A percentile compares a stretch with the other conserved stretches of the same genome.
Evolutionary conservation across 345 rosid species (phyloP).

Genomic region (Murraya koenigii): DNA sequence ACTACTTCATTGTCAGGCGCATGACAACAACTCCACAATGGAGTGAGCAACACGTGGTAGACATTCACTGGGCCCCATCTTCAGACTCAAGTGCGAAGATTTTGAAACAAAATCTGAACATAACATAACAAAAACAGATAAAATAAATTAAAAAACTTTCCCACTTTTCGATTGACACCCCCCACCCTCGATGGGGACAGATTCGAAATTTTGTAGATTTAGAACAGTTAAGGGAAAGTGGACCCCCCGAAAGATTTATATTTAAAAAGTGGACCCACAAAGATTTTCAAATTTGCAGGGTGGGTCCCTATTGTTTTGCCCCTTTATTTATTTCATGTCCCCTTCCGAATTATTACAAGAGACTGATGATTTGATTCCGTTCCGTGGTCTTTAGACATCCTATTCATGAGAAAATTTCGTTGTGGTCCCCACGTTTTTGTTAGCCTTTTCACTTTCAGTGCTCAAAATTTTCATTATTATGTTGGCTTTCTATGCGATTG

Average conservation of each 20-base stretch:
- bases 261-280: constrained; percentile 8
- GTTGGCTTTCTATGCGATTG: constrained; percentile 1
- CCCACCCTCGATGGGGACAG: constrained; percentile 12
- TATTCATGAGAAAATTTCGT: neutral
- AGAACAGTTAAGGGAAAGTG: neutral
- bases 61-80: neutral
- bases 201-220: constrained; percentile 28
- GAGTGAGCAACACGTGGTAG: constrained; percentile 18
- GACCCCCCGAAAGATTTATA: constrained; percentile 23
- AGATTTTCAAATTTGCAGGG: neutral
- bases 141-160: neutral
- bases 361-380: neutral
- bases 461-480: constrained; percentile 20
- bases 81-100: neutral
- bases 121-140: too few relatives aligned
- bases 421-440: constrained; percentile 10
- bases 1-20: neutral
- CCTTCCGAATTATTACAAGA: constrained; percentile 10
- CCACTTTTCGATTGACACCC: neutral
- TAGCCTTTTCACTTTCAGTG: neutral
- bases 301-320: neutral
- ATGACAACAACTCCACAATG: neutral
- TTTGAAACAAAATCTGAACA: neutral
- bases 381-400: neutral
- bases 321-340: constrained; percentile 23